These are phyloP conservation scores for Tubosaeta sp. DNA, from an alignment of 768 basidiomycete genomes.

Conservation along the genomic window DNA sequence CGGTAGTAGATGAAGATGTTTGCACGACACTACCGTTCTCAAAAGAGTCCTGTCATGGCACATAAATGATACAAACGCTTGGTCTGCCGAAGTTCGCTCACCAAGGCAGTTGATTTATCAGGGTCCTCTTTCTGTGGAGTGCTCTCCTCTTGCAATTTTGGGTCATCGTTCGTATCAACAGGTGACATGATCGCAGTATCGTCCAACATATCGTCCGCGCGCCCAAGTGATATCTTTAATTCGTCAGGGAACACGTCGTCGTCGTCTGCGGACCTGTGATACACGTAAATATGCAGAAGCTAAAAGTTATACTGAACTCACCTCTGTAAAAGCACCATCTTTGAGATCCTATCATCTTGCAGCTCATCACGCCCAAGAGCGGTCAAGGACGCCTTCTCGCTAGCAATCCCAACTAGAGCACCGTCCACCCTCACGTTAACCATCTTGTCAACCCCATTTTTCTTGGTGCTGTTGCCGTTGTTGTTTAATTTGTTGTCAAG, in stretches of 20 bases:
- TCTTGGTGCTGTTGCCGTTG: constrained; percentile 6
- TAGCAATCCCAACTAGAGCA: constrained; percentile 41
- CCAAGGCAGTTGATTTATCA: constrained; percentile 18
- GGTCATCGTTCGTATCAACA: constrained; percentile 11
- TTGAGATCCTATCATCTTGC: constrained; percentile 62
- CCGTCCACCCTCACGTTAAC: constrained; percentile 35
- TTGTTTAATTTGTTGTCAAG: constrained; percentile 2
- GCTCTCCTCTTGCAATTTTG: constrained; percentile 15
- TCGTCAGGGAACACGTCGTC: constrained; percentile 56
- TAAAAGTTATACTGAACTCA: constrained; percentile 26
- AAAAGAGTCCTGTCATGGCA: constrained; percentile 17
- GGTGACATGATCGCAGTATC: constrained; percentile 21
- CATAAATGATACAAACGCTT: background rate
- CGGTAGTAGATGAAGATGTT: constrained; percentile 17
- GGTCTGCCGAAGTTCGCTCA: constrained; percentile 10
- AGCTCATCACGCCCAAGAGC: constrained; percentile 71
- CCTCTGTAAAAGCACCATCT: constrained; percentile 68
- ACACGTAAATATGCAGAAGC: background rate
- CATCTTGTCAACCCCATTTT: background rate
- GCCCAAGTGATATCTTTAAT: constrained; percentile 54
- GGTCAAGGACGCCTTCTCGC: constrained; percentile 75
- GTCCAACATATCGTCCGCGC: constrained; percentile 58
- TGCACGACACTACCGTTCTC: constrained; percentile 23
- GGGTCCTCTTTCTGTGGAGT: constrained; percentile 15
- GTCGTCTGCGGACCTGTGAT: constrained; percentile 48